phyloP scores from a whole-genome alignment of 2,329 filamentous ascomycete genomes.

The Penicillium paneum region DNA sequence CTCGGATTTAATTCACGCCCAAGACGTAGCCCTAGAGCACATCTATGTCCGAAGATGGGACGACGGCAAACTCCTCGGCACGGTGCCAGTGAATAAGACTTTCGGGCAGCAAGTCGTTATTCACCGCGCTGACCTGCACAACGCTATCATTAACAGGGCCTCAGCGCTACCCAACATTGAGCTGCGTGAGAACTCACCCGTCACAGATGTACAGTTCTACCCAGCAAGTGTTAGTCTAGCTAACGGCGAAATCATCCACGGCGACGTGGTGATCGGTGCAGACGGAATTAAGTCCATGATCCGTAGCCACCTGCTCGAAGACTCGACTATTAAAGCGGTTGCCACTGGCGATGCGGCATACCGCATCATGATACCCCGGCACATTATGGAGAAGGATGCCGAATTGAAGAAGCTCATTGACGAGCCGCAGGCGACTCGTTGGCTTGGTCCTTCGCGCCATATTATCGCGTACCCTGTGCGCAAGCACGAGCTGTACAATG shows the following conservation, averaged over 20 bases:
- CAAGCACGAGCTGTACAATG: slow-evolving; percentile 63
- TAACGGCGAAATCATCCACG: slow-evolving; percentile 28
- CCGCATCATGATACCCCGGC: slow-evolving; percentile 70
- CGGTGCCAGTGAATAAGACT: slow-evolving; percentile 35
- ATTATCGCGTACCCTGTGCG: slow-evolving; percentile 75
- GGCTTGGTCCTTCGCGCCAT: slow-evolving; percentile 72
- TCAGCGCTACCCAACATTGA: slow-evolving; percentile 30
- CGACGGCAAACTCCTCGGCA: slow-evolving; percentile 31
- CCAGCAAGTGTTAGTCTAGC: slow-evolving; percentile 29
- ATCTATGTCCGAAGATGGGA: slow-evolving; percentile 39
- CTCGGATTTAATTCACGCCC: slow-evolving; percentile 32
- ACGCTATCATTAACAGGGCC: slow-evolving; percentile 30
- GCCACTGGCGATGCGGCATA: slow-evolving; percentile 71
- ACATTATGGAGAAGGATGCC: slow-evolving; percentile 64
- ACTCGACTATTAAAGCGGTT: slow-evolving; percentile 24
- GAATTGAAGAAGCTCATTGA: slow-evolving; percentile 67
- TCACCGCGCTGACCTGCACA: slow-evolving; percentile 38
- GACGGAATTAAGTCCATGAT: slow-evolving; percentile 54
- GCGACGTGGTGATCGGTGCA: slow-evolving; percentile 52
- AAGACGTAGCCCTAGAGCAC: slow-evolving; percentile 34
- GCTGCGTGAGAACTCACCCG: slow-evolving; percentile 29
- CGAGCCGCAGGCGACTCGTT: slow-evolving; percentile 65
- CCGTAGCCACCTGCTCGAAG: slow-evolving; percentile 40
- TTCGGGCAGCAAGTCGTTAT: slow-evolving; percentile 36
- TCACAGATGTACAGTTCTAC: slow-evolving; percentile 28